Percentiles rank a stretch among this genome's conserved stretches.
Evolutionary conservation across 169 alveolate genomes (phyloP).

Genomic region (Miamiensis avidus): DNA sequence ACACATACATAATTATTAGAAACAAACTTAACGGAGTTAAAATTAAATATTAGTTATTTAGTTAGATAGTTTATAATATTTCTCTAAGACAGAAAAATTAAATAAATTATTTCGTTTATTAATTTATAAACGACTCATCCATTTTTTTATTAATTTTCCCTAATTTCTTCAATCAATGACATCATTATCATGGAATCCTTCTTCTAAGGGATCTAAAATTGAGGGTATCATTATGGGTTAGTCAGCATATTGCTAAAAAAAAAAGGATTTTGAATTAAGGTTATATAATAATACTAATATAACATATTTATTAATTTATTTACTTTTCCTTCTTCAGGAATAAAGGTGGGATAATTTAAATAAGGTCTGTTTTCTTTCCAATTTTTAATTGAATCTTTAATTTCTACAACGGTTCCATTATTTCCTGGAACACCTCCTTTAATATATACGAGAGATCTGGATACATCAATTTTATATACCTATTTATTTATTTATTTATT

Average conservation of each 20-base stretch:
- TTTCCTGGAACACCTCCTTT: constrained; percentile 95
- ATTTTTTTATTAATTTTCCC: too few species aligned
- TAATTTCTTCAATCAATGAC: constrained; percentile 33
- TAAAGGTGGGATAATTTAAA: constrained; percentile 50
- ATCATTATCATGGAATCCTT: constrained; percentile 45
- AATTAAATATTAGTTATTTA: too few species aligned
- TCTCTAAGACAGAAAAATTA: too few species aligned
- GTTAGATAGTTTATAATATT: too few species aligned
- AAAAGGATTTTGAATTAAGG: neutral
- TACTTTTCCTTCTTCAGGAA: constrained; percentile 20
- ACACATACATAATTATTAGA: too few species aligned
- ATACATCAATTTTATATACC: constrained; percentile 91
- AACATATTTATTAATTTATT: too few species aligned
- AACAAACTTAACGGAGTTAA: too few species aligned
- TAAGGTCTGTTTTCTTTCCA: constrained; percentile 27
- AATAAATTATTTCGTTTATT: too few species aligned
- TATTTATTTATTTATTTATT: constrained; percentile 16
- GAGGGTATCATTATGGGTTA: constrained; percentile 32
- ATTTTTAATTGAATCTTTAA: constrained; percentile 79
- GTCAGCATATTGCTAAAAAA: constrained; percentile 34
- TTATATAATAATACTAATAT: too few species aligned
- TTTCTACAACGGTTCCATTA: constrained; percentile 83
- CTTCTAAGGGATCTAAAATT: constrained; percentile 32
- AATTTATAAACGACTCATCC: too few species aligned
- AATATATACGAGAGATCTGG: constrained; percentile 84